Percentiles rank a stretch among this genome's conserved stretches.
These are phyloP conservation scores for Sporothrix protearum DNA, from an alignment of 2,329 filamentous ascomycete genomes.

Conservation along the genomic window DNA sequence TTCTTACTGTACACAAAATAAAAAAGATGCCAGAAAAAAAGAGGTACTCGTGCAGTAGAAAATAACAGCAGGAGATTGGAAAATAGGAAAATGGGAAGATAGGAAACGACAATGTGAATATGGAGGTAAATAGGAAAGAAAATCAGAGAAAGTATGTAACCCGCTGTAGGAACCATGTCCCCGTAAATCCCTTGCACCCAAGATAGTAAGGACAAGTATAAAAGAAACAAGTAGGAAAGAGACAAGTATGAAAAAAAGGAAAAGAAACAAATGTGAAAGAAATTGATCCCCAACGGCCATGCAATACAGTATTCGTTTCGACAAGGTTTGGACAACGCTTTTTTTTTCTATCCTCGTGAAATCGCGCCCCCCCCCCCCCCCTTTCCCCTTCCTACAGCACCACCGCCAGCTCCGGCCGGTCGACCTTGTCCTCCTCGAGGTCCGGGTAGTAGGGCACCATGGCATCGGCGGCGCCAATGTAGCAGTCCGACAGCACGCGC, in stretches of 20 bases:
- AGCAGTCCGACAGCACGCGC: conserved; percentile 94
- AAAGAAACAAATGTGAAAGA: neutral
- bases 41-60: neutral
- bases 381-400: conserved; percentile 64
- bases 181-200: neutral
- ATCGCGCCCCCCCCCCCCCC: no score
- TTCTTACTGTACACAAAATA: conserved; percentile 2
- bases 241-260: no score
- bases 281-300: neutral
- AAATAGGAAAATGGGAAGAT: neutral
- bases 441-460: conserved; percentile 97
- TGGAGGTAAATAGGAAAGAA: neutral
- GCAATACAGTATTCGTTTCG: neutral
- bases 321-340: neutral
- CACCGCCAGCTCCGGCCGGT: conserved; percentile 77
- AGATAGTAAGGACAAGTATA: neutral
- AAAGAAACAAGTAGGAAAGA: no score
- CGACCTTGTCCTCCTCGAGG: conserved; percentile 73
- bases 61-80: neutral
- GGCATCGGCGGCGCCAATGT: conserved; percentile 86
- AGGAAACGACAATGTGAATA: neutral
- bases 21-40: neutral
- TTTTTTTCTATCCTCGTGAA: neutral
- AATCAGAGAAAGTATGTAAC: neutral
- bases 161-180: conserved; percentile 14